These are phyloP conservation scores for Arachis monticola DNA, from an alignment of 331 rosid genomes.

Conservation along the genomic window DNA sequence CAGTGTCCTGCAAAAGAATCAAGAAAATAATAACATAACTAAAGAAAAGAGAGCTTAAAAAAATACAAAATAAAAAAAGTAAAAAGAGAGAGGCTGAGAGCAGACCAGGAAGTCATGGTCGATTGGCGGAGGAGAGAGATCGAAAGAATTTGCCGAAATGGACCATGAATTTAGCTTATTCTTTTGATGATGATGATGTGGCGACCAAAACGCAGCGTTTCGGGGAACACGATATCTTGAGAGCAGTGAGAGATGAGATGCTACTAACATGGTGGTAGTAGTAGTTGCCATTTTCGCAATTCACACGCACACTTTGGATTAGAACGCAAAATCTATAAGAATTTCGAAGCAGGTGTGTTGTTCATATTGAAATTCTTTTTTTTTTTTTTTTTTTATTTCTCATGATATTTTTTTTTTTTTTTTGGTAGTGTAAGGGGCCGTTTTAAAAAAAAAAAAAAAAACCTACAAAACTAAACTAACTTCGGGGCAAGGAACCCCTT, in stretches of 20 bases:
- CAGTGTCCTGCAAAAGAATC: conserved; percentile 61
- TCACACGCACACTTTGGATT: neutral
- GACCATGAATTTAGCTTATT: conserved; percentile 17
- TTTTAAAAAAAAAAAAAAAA: too few relatives aligned
- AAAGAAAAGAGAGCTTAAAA: neutral
- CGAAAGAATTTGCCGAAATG: conserved; percentile 55
- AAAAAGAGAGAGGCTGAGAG: neutral
- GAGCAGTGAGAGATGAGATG: conserved; percentile 11
- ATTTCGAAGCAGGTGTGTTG: too few relatives aligned
- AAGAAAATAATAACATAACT: neutral
- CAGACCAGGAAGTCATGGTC: conserved; percentile 77
- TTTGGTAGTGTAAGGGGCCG: too few relatives aligned
- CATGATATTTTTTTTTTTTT: too few relatives aligned
- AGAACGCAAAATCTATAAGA: too few relatives aligned
- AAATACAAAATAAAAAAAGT: neutral
- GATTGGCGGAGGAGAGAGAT: conserved; percentile 92
- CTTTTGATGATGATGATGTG: neutral
- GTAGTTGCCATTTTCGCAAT: conserved; percentile 31
- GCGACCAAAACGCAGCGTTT: conserved; percentile 35
- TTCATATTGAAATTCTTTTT: too few relatives aligned
- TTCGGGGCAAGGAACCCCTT: too few relatives aligned
- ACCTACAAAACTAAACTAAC: too few relatives aligned
- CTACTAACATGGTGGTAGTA: neutral
- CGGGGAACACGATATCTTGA: conserved; percentile 28
- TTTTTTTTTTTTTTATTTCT: too few relatives aligned